phyloP scores from a whole-genome alignment of 768 basidiomycete genomes.

The Leccinum arenicola region DNA sequence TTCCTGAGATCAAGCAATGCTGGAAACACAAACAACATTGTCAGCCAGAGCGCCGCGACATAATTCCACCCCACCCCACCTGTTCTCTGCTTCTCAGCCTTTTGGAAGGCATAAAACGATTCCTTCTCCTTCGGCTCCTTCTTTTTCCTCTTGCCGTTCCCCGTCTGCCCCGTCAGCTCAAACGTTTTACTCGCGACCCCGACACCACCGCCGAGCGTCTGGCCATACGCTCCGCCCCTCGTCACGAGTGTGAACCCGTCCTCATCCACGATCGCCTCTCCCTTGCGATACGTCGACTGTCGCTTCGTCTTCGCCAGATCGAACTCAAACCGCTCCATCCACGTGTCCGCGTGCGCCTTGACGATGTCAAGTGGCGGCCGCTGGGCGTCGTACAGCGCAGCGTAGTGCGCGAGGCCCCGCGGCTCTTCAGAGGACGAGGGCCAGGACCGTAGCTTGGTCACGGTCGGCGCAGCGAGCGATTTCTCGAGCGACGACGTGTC shows the following conservation, averaged over 20 bases:
- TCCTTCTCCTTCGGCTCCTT: slow-evolving; percentile 67
- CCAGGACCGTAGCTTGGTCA: slow-evolving; percentile 35
- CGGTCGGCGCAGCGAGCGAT: slow-evolving; percentile 50
- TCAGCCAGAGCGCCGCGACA: neutral
- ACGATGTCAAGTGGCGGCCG: slow-evolving; percentile 75
- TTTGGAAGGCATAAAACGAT: slow-evolving; percentile 88
- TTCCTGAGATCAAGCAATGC: slow-evolving; percentile 61
- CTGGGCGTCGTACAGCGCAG: slow-evolving; percentile 55
- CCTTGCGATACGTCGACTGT: slow-evolving; percentile 68
- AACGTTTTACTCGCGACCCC: slow-evolving; percentile 61
- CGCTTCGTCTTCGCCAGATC: slow-evolving; percentile 51
- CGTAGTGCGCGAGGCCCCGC: slow-evolving; percentile 72
- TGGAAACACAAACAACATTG: slow-evolving; percentile 21
- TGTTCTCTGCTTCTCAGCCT: slow-evolving; percentile 83
- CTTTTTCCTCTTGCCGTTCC: slow-evolving; percentile 38
- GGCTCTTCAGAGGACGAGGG: slow-evolving; percentile 69
- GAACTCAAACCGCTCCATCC: slow-evolving; percentile 75
- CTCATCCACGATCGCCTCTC: slow-evolving; percentile 88
- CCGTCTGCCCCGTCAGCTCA: slow-evolving; percentile 34
- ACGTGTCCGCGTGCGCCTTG: slow-evolving; percentile 76
- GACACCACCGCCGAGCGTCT: slow-evolving; percentile 81
- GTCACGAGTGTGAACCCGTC: slow-evolving; percentile 95
- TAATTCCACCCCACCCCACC: slow-evolving; percentile 41
- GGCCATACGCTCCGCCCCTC: slow-evolving; percentile 87
- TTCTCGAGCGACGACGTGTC: slow-evolving; percentile 70